Conservation (phyloP, 805 yeast genomes). For the Candida boidinii region DNA sequence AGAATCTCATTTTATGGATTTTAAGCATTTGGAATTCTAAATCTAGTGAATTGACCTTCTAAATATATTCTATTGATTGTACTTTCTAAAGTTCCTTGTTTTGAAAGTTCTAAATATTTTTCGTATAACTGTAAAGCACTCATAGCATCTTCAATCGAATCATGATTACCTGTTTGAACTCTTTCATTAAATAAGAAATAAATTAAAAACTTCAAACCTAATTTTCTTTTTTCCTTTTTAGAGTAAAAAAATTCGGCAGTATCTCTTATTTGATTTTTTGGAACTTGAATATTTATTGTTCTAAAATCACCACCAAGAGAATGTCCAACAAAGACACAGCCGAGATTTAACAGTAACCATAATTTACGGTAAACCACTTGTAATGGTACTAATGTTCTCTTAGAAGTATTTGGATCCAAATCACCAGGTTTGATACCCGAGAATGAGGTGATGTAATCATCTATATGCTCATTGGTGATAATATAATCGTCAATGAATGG, state of each 20-base stretch:
- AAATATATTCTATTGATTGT: slow-evolving; percentile 59
- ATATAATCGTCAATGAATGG: slow-evolving; percentile 94
- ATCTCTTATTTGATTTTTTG: slow-evolving; percentile 77
- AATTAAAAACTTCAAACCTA: slow-evolving; percentile 81
- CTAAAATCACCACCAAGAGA: slow-evolving; percentile 88
- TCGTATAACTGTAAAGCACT: slow-evolving; percentile 76
- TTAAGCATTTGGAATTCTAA: slow-evolving; percentile 38
- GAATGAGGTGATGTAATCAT: slow-evolving; percentile 80
- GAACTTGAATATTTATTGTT: slow-evolving; percentile 86
- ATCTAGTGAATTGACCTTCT: slow-evolving; percentile 55
- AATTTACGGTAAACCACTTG: slow-evolving; percentile 81
- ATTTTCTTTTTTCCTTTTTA: slow-evolving; percentile 63
- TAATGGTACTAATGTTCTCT: slow-evolving; percentile 62
- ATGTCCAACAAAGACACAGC: slow-evolving; percentile 92
- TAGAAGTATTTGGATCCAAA: slow-evolving; percentile 59
- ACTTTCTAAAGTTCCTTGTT: slow-evolving; percentile 49
- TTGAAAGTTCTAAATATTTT: slow-evolving; percentile 56
- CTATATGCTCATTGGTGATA: slow-evolving; percentile 58
- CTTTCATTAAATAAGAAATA: slow-evolving; percentile 64
- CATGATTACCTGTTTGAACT: slow-evolving; percentile 92
- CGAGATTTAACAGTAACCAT: slow-evolving; percentile 84
- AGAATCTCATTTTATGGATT: too few species aligned
- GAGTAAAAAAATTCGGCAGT: slow-evolving; percentile 75
- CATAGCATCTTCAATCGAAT: slow-evolving; percentile 91
- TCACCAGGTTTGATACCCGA: slow-evolving; percentile 96